Evolutionary conservation across 441 rosid genomes (phyloP).

Genomic region (Corymbia calophylla): DNA sequence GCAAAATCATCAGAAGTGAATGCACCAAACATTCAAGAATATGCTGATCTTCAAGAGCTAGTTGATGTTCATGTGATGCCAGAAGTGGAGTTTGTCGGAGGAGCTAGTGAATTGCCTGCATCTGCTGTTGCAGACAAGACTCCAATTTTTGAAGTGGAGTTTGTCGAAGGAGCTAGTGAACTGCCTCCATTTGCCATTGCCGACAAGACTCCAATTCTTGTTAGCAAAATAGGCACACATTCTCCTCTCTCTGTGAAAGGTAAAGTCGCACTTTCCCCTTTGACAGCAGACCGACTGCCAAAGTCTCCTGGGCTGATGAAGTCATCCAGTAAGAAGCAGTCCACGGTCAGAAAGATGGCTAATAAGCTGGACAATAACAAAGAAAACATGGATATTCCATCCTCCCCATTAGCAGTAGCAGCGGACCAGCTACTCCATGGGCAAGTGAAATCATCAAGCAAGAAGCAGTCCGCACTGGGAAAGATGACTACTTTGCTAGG

Average conservation of each 20-base stretch:
- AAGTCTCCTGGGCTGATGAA: slow-evolving; percentile 27
- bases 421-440: background rate
- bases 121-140: background rate
- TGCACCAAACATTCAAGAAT: background rate
- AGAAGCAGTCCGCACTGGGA: slow-evolving; percentile 12
- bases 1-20: background rate
- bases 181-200: background rate
- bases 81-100: slow-evolving; percentile 3
- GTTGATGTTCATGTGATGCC: slow-evolving; percentile 2
- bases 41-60: background rate
- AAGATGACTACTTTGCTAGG: background rate
- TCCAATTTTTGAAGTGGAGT: background rate
- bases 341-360: slow-evolving; percentile 2
- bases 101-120: background rate
- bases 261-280: slow-evolving; percentile 1
- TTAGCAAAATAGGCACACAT: background rate
- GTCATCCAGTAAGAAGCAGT: slow-evolving; percentile 11
- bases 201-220: slow-evolving; percentile 1
- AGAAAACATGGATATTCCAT: slow-evolving; percentile 11
- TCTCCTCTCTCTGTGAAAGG: background rate
- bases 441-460: slow-evolving; percentile 9
- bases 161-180: background rate
- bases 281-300: slow-evolving; percentile 24
- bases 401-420: background rate
- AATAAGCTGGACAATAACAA: slow-evolving; percentile 10